Evolutionary conservation across 768 basidiomycete genomes (phyloP).

Genomic region (Neoboletus magnificus): DNA sequence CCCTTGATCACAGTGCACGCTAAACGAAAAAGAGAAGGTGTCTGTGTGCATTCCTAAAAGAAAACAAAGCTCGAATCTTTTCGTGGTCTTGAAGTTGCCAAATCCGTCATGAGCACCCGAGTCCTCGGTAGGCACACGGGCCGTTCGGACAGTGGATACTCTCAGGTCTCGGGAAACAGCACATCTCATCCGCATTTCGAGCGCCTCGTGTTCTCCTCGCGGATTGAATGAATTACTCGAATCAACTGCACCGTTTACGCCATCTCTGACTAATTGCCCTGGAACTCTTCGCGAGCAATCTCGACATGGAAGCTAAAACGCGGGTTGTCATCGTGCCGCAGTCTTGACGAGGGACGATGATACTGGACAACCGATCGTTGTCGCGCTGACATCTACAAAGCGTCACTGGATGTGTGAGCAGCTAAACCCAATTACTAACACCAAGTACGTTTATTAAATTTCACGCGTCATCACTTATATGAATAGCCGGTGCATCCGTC

Average conservation of each 20-base stretch:
- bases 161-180: not conserved
- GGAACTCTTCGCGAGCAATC: not conserved
- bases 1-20: no score
- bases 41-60: not conserved
- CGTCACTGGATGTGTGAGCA: not conserved
- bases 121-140: not conserved
- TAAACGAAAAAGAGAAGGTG: no score
- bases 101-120: not conserved
- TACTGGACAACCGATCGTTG: not conserved
- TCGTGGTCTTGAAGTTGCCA: not conserved
- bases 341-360: not conserved
- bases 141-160: not conserved
- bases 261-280: slow-evolving; percentile 5
- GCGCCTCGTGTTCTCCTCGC: slow-evolving; percentile 25
- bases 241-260: slow-evolving; percentile 17
- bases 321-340: not conserved
- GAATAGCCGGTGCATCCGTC: slow-evolving; percentile 4
- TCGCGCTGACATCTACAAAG: not conserved
- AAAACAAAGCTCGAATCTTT: not conserved
- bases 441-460: not conserved
- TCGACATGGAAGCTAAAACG: not conserved
- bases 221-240: slow-evolving; percentile 15
- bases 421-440: not conserved
- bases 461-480: not conserved
- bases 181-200: slow-evolving; percentile 7